Evolutionary conservation across 306 rosid species (phyloP).

Genomic region (Arachis hypogaea): DNA sequence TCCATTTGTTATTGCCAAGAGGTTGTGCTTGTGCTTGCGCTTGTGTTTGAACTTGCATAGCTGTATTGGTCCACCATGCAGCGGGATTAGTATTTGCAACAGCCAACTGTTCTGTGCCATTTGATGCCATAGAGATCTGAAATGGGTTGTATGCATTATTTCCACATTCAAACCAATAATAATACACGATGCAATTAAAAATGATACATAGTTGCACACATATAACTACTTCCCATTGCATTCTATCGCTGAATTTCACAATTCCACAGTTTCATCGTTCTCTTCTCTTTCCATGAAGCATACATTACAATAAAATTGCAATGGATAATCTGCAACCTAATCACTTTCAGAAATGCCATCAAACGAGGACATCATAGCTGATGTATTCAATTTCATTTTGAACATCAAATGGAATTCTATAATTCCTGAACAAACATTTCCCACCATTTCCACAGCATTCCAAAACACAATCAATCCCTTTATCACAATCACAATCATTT

Average conservation of each 20-base stretch:
- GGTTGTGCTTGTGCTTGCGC: slow-evolving; percentile 7
- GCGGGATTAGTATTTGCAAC: slow-evolving; percentile 21
- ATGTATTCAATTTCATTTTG: slow-evolving; percentile 4
- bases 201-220: not conserved
- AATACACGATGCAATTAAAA: slow-evolving; percentile 19
- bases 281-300: not conserved
- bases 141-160: slow-evolving; percentile 14
- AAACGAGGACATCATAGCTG: slow-evolving; percentile 4
- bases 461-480: not conserved
- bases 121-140: slow-evolving; percentile 36
- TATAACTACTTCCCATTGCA: not conserved
- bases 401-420: too few relatives aligned
- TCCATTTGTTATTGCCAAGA: slow-evolving; percentile 33
- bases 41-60: slow-evolving; percentile 25
- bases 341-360: not conserved
- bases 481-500: not conserved
- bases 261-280: not conserved
- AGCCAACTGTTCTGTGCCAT: slow-evolving; percentile 41
- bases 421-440: not conserved
- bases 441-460: not conserved
- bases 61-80: slow-evolving; percentile 35
- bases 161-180: not conserved
- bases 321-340: not conserved
- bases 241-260: not conserved
- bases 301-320: not conserved